These are phyloP conservation scores for Cladosporium sp. DNA, from an alignment of 2,329 filamentous ascomycete species.

Conservation along the genomic window DNA sequence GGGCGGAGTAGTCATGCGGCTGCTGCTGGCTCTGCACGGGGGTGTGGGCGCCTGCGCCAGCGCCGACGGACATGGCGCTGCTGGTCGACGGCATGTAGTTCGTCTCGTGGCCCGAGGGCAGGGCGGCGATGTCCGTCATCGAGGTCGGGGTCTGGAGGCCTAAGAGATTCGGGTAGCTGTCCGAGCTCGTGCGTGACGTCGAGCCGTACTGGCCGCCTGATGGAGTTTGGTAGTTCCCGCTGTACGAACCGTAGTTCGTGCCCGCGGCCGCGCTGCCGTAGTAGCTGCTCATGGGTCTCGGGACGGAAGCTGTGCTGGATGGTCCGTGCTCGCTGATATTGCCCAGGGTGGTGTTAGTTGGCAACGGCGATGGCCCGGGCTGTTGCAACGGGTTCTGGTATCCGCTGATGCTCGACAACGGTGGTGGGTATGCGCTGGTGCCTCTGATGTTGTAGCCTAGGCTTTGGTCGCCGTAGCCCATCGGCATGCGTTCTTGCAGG, in stretches of 20 bases:
- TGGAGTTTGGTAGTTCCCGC: slow-evolving; percentile 7
- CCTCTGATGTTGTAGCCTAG: slow-evolving; percentile 11
- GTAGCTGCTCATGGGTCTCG: slow-evolving; percentile 12
- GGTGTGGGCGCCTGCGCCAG: slow-evolving; percentile 5
- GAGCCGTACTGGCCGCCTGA: background rate
- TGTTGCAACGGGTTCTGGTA: slow-evolving; percentile 11
- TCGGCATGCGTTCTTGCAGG: slow-evolving; percentile 4
- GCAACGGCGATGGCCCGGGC: slow-evolving; percentile 9
- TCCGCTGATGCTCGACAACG: slow-evolving; percentile 1
- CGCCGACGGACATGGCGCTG: slow-evolving; percentile 7
- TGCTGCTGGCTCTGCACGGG: slow-evolving; percentile 10
- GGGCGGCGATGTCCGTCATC: slow-evolving; percentile 7
- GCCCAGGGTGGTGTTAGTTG: slow-evolving; percentile 8
- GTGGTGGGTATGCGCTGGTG: slow-evolving; percentile 7
- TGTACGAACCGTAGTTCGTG: slow-evolving; percentile 11
- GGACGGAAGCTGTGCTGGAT: slow-evolving; percentile 2
- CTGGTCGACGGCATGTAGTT: slow-evolving; percentile 7
- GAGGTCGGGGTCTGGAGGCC: slow-evolving; percentile 11
- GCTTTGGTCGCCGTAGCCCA: slow-evolving; percentile 2
- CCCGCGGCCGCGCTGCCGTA: slow-evolving; percentile 8
- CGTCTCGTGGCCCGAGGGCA: slow-evolving; percentile 9
- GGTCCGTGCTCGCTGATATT: slow-evolving; percentile 12
- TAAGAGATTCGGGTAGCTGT: slow-evolving; percentile 4
- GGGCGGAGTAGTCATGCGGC: slow-evolving; percentile 3
- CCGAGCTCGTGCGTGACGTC: slow-evolving; percentile 11